Percentiles rank a stretch among this genome's conserved stretches.
These are phyloP conservation scores for Fermentozyma sake DNA, from an alignment of 1,139 yeast species.

Conservation along the genomic window DNA sequence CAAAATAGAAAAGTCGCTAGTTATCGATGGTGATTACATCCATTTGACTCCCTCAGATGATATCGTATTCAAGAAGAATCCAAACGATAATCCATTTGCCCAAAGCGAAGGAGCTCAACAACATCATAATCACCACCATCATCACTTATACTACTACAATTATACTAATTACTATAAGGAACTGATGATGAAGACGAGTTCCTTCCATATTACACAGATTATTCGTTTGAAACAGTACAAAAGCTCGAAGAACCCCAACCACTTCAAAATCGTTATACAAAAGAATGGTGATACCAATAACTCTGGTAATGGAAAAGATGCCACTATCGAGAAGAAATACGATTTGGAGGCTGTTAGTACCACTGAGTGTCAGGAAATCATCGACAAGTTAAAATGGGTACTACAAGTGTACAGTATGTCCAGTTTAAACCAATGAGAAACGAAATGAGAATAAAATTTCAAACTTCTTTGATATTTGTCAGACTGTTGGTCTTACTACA, in stretches of 20 bases:
- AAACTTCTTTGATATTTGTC: too few species aligned
- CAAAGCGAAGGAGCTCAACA: slow-evolving; percentile 7
- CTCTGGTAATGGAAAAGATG: slow-evolving; percentile 24
- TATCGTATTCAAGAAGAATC: slow-evolving; percentile 48
- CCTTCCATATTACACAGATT: slow-evolving; percentile 82
- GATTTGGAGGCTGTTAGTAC: slow-evolving; percentile 74
- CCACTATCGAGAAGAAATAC: slow-evolving; percentile 57
- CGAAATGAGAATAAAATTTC: not conserved
- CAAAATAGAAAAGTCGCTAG: slow-evolving; percentile 77
- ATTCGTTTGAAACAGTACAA: slow-evolving; percentile 70
- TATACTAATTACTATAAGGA: slow-evolving; percentile 37
- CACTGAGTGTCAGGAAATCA: slow-evolving; percentile 69
- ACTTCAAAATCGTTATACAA: slow-evolving; percentile 78
- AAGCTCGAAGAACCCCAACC: slow-evolving; percentile 59
- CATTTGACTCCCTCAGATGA: slow-evolving; percentile 80
- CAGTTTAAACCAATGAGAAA: slow-evolving; percentile 1
- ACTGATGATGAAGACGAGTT: slow-evolving; percentile 68
- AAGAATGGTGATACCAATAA: slow-evolving; percentile 52
- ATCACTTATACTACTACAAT: slow-evolving; percentile 52
- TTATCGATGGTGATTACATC: slow-evolving; percentile 90
- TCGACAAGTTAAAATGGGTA: slow-evolving; percentile 57
- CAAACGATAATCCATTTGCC: slow-evolving; percentile 27
- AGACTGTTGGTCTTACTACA: too few species aligned
- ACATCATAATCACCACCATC: slow-evolving; percentile 22
- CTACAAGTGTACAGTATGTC: slow-evolving; percentile 43